These are phyloP conservation scores for Saccharum hybrid DNA, from an alignment of 202 grass and related monocot genomes.

Conservation along the genomic window DNA sequence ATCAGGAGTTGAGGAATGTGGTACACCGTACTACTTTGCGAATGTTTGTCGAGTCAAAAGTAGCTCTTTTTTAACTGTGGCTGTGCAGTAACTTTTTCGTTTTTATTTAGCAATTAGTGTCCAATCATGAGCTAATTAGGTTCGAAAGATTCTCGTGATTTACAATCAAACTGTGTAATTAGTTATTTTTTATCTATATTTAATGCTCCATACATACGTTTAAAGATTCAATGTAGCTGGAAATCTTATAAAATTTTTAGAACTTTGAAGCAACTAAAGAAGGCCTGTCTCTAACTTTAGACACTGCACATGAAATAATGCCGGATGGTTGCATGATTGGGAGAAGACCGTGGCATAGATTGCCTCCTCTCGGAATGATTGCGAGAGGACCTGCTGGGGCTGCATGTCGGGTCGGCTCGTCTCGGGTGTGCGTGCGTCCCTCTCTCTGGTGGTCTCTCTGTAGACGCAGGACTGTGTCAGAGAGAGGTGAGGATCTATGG, in stretches of 20 bases:
- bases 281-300: conserved; percentile 39
- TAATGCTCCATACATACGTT: too few relatives aligned
- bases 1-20: conserved; percentile 1
- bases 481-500: conserved; percentile 38
- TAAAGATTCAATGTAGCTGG: too few relatives aligned
- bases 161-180: too few relatives aligned
- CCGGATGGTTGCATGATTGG: conserved; percentile 50
- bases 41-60: conserved; percentile 33
- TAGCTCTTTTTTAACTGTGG: conserved; percentile 40
- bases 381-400: conserved; percentile 51
- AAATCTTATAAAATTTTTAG: too few relatives aligned
- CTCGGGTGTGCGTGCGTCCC: not conserved
- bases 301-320: conserved; percentile 67
- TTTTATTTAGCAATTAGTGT: too few relatives aligned
- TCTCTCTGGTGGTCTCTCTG: too few relatives aligned
- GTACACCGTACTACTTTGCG: not conserved
- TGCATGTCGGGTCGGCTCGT: conserved; percentile 24
- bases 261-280: too few relatives aligned
- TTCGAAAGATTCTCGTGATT: too few relatives aligned
- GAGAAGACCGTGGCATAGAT: conserved; percentile 59
- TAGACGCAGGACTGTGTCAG: conserved; percentile 44
- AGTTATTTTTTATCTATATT: too few relatives aligned
- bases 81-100: too few relatives aligned
- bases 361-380: conserved; percentile 50
- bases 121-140: too few relatives aligned